phyloP scores from a whole-genome alignment of 1,284 basidiomycete species.

The Ceratobasidium sp. region DNA sequence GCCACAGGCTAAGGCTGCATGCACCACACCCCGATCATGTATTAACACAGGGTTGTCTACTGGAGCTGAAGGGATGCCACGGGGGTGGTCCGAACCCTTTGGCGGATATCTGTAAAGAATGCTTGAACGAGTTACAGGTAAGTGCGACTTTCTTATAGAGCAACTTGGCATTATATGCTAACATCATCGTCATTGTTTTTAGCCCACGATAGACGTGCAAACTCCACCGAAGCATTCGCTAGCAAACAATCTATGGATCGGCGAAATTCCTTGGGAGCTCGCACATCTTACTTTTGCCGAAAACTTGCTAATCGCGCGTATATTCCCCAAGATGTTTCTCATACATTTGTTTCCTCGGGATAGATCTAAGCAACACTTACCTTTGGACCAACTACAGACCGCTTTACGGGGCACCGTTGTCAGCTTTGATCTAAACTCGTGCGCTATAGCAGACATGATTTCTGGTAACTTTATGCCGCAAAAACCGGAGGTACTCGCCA shows the following conservation, averaged over 20 bases:
- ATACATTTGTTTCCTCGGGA: constrained; percentile 57
- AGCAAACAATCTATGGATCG: constrained; percentile 60
- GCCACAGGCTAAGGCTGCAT: neutral
- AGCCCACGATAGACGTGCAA: neutral
- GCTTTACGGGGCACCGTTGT: constrained; percentile 59
- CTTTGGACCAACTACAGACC: constrained; percentile 51
- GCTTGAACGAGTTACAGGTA: neutral
- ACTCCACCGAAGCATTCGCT: constrained; percentile 53
- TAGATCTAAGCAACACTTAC: constrained; percentile 49
- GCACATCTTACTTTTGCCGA: constrained; percentile 55
- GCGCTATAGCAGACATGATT: constrained; percentile 55
- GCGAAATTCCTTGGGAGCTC: constrained; percentile 54
- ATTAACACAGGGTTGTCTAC: neutral
- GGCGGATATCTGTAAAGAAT: constrained; percentile 4
- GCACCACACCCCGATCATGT: neutral
- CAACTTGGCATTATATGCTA: neutral
- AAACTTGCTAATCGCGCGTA: constrained; percentile 54
- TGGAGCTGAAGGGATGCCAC: neutral
- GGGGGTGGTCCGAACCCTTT: neutral
- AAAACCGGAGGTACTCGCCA: constrained; percentile 54
- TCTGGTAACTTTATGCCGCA: constrained; percentile 58
- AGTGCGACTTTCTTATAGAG: neutral
- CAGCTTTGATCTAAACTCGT: constrained; percentile 55
- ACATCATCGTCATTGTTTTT: neutral
- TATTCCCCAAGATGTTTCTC: constrained; percentile 55